Evolutionary conservation across 2,329 filamentous ascomycete species (phyloP), one percentile per base, ranked within the genome.

Genomic region (Colletotrichum incanum): DNA sequence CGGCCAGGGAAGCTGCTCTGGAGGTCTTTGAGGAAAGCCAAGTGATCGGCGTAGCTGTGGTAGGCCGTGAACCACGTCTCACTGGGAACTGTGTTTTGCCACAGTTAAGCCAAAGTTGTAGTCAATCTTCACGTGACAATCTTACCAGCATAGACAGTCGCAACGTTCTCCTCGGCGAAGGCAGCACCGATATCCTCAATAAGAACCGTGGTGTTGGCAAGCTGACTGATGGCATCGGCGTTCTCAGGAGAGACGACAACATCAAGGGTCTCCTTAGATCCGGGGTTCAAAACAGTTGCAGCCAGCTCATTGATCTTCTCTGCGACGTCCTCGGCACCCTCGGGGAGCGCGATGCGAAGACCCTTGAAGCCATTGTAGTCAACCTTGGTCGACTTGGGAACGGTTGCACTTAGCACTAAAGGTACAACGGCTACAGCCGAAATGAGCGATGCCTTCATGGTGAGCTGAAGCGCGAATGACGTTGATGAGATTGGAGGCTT

Each of bases 11-110:
- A 85, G 0, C 79, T 73, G 0, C 79, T 74, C 18, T 82, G 80
- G 2, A 91, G 78, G 58, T 87, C 84, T 0, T 78, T 76, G 28
- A 89, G 80, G 72, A 84, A 90, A 31, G 82, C 77, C 9, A 86
- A 64, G 75, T 90, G 88, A 68, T 89, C 85, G 2, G 80, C 80
- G 69, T 88, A 89, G 2, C 79, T 54, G 73, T 90, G 88, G 75
- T 90, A 91, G 0, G 82, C 81, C 55, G 85, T 82, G 78, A 89
- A 90, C 84, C 86, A 90, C 5, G 83, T 78, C 26, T 79, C 76
- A 20, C 64, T 65, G 16, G 72, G 72, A 1, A 62, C 72, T 72
- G 16, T 1, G 4, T 28, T 43, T 14, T 2, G 14, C 4, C 14
- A 45, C 6, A 31, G 28, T 31, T 64, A 26, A 64, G 26, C 7